phyloP scores from a whole-genome alignment of 371 early-diverging fungal genomes.

The Mortierella sp. region DNA sequence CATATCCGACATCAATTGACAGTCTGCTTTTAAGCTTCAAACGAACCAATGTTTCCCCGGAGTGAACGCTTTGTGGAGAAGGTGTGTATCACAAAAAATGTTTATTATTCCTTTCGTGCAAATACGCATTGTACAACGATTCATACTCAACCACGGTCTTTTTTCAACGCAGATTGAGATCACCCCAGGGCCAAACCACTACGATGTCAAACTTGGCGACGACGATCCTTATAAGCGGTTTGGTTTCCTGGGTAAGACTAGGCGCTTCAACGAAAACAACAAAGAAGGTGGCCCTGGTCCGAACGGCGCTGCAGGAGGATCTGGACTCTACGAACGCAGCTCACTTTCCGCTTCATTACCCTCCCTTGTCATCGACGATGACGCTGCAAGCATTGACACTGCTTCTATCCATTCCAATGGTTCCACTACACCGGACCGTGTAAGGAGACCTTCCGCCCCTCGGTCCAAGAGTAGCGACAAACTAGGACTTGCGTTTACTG shows the following conservation, averaged over 20 bases:
- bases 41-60: slow-evolving; percentile 42
- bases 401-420: slow-evolving; percentile 43
- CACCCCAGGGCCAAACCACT: slow-evolving; percentile 56
- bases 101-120: background rate
- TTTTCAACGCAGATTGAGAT: slow-evolving; percentile 28
- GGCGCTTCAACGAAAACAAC: slow-evolving; percentile 26
- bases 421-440: slow-evolving; percentile 34
- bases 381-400: slow-evolving; percentile 18
- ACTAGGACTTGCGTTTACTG: slow-evolving; percentile 20
- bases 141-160: background rate
- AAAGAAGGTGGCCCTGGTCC: background rate
- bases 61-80: slow-evolving; percentile 57
- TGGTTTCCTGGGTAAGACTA: slow-evolving; percentile 49
- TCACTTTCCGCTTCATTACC: slow-evolving; percentile 32
- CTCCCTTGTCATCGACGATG: slow-evolving; percentile 39
- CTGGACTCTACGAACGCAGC: slow-evolving; percentile 29
- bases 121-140: background rate
- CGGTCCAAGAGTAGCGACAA: slow-evolving; percentile 46
- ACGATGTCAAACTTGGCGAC: slow-evolving; percentile 36
- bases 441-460: slow-evolving; percentile 17
- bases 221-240: slow-evolving; percentile 52
- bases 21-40: background rate
- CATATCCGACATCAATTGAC: background rate
- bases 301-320: slow-evolving; percentile 6
- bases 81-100: slow-evolving; percentile 16